Base-by-base conservation (phyloP, 768 basidiomycete genomes). In the Cyclocybe cylindracea region DNA sequence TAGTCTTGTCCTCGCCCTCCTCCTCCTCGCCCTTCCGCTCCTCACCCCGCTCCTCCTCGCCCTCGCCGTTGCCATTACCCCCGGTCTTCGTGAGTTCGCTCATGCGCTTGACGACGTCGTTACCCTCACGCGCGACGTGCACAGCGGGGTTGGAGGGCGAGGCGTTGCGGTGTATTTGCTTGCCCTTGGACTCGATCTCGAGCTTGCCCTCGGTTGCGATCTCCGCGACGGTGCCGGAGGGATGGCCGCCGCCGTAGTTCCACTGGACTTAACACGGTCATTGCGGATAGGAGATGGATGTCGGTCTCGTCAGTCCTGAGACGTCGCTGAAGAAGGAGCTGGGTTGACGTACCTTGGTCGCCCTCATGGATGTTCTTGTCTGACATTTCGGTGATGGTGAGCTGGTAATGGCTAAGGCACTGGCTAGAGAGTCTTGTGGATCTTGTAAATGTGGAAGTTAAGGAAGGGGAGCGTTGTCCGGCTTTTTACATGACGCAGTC, bases 61-160 rank as follows among this genome's bases (percentile, higher is more conserved):
- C 33, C 6, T 40, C 34, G 4, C 47, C 53, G n/a, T n/a, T n/a
- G n/a, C n/a, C n/a, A 18, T 49, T 51, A 11, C 46, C 39, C 24
- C 24, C 24, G 18, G 60, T 48, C 40, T 60, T 68, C 10, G 51
- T 61, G 38, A 65, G 50, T 52, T 68, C 68, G 45, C 66, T 66
- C 19, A 62, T 63, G 10, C 64, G 50, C 44, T 68, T 68, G 1
- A 66, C 66, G 19, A 66, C 68, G 37, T 68, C 67, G 48, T 65
- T 65, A 1, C 63, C 62, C 5, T 58, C 48, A 37, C 60, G 55
- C 47, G 52, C 57, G 24, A 65, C 61, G 39, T 64, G 64, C 2
- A 67, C 67, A n/a, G 66, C 62, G 13, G 65, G 67, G 35, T 66
- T 66, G 2, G 48, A 50, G 14, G 60, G 54, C 44, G 62, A 62